Conservation (phyloP, 345 rosid species). For the Populus pruinosa region DNA sequence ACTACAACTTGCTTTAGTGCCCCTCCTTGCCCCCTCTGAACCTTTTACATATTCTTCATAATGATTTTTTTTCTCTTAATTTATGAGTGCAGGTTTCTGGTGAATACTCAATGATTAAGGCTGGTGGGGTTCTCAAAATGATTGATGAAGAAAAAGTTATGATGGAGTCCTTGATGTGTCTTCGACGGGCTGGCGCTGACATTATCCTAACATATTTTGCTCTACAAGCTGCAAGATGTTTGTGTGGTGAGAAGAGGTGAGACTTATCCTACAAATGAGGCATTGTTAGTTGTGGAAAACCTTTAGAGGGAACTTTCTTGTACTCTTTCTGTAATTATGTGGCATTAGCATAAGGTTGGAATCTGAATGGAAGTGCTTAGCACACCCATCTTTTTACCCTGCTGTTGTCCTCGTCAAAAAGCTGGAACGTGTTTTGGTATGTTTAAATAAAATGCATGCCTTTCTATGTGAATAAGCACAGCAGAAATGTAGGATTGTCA, state of each 20-base stretch:
- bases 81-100: constrained; percentile 58
- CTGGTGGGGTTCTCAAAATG: constrained; percentile 80
- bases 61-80: background rate
- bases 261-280: background rate
- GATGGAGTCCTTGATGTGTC: constrained; percentile 89
- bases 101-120: constrained; percentile 95
- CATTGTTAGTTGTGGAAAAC: background rate
- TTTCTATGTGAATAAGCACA: background rate
- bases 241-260: constrained; percentile 51
- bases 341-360: background rate
- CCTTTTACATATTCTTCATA: background rate
- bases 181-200: constrained; percentile 88
- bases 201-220: constrained; percentile 85
- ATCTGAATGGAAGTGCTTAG: background rate
- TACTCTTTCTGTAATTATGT: background rate
- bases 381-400: background rate
- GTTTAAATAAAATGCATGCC: background rate
- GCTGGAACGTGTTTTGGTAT: background rate
- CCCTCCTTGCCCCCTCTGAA: background rate
- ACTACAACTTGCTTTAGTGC: background rate
- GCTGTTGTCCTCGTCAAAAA: background rate
- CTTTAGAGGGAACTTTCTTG: background rate
- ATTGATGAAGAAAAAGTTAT: constrained; percentile 85
- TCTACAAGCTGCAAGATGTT: constrained; percentile 72
- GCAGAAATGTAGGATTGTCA: background rate